phyloP scores from a whole-genome alignment of 2,329 filamentous ascomycete species.

The Trichophyton verrucosum region DNA sequence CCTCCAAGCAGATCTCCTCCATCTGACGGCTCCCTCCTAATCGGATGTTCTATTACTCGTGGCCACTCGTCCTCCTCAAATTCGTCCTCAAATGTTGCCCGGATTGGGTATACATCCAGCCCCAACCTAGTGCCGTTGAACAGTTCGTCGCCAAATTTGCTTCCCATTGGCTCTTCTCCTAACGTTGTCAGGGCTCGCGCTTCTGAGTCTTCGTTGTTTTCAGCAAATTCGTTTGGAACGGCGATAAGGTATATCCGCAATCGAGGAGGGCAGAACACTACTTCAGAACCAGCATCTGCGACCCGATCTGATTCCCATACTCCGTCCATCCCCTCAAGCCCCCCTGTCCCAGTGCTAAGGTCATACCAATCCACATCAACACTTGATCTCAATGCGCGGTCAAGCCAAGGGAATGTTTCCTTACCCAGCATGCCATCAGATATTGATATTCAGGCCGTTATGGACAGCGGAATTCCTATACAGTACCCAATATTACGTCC shows the following conservation, averaged over 20 bases:
- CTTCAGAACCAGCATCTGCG: constrained; percentile 22
- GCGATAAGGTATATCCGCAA: constrained; percentile 28
- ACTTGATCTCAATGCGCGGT: constrained; percentile 19
- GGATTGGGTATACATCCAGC: constrained; percentile 28
- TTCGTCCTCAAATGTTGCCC: constrained; percentile 29
- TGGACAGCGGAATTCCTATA: constrained; percentile 4
- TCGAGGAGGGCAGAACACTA: constrained; percentile 21
- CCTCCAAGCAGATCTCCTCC: constrained; percentile 15
- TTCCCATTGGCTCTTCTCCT: constrained; percentile 21
- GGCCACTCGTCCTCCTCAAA: constrained; percentile 14
- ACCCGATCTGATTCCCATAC: constrained; percentile 18
- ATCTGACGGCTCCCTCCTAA: constrained; percentile 6
- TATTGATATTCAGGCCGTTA: constrained; percentile 7
- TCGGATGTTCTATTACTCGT: constrained; percentile 16
- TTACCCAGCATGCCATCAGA: constrained; percentile 20
- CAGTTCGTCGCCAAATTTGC: constrained; percentile 29
- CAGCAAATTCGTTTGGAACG: constrained; percentile 30
- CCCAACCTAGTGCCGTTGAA: constrained; percentile 30
- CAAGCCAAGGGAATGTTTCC: constrained; percentile 15
- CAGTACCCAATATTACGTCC: constrained; percentile 11
- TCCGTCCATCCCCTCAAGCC: constrained; percentile 30
- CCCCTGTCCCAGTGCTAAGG: constrained; percentile 23
- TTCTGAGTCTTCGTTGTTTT: constrained; percentile 29
- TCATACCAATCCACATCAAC: constrained; percentile 26
- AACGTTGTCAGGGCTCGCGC: constrained; percentile 21